These are phyloP conservation scores for Chaetomium cochliodes DNA, from an alignment of 495 filamentous ascomycete genomes.

Conservation along the genomic window DNA sequence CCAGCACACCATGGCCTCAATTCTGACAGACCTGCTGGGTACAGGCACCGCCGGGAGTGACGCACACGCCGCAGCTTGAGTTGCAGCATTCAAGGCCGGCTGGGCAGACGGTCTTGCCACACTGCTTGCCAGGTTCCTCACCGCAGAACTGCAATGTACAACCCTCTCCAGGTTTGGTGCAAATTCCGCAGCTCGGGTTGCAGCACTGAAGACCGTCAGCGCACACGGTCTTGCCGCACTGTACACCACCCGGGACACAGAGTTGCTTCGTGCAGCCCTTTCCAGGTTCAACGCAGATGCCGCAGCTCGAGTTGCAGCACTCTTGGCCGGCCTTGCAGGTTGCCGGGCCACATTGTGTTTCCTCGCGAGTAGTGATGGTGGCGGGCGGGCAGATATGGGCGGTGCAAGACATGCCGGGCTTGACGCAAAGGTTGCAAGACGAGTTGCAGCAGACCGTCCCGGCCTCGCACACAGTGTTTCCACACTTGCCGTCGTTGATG, in stretches of 20 bases:
- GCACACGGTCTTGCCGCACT: slow-evolving; percentile 22
- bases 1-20: too few species aligned
- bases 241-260: slow-evolving; percentile 15
- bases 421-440: slow-evolving; percentile 26
- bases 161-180: slow-evolving; percentile 12
- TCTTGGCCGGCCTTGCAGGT: slow-evolving; percentile 21
- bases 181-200: slow-evolving; percentile 25
- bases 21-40: too few species aligned
- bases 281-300: slow-evolving; percentile 25
- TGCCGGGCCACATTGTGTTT: slow-evolving; percentile 19
- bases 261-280: slow-evolving; percentile 26
- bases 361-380: not conserved
- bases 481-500: slow-evolving; percentile 17
- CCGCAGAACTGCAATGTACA: slow-evolving; percentile 6
- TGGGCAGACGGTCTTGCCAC: too few species aligned
- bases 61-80: too few species aligned
- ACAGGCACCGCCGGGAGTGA: too few species aligned
- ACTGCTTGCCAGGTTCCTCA: too few species aligned
- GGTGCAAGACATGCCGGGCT: slow-evolving; percentile 28
- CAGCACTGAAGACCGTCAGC: slow-evolving; percentile 7
- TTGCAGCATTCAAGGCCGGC: too few species aligned
- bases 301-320: slow-evolving; percentile 35
- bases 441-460: slow-evolving; percentile 30
- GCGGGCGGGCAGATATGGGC: slow-evolving; percentile 19
- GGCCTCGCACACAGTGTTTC: slow-evolving; percentile 17